Conservation (phyloP, 2,329 filamentous ascomycete species). For the Colletotrichum tofieldiae region DNA sequence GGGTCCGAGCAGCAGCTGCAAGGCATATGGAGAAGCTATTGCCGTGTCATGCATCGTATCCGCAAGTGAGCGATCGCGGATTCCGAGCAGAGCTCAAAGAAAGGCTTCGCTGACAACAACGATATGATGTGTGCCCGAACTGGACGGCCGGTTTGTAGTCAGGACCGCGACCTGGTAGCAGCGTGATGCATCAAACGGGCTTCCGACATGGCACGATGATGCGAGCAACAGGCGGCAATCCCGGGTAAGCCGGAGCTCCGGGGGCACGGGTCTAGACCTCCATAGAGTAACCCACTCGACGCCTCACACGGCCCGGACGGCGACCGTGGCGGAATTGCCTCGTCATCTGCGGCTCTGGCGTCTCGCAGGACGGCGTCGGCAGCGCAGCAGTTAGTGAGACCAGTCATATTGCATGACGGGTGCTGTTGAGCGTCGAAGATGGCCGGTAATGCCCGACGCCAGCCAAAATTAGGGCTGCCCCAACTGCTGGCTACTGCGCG, state of each 20-base stretch:
- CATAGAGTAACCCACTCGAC: background rate
- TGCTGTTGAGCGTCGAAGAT: background rate
- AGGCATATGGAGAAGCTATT: background rate
- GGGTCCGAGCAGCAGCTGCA: constrained; percentile 4
- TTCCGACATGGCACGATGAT: constrained; percentile 1
- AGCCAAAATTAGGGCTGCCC: constrained; percentile 12
- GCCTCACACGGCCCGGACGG: constrained; percentile 31
- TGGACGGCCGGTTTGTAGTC: background rate
- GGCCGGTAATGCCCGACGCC: constrained; percentile 25
- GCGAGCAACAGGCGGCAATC: background rate
- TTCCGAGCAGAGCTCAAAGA: background rate
- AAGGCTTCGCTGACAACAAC: background rate
- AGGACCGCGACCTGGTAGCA: constrained; percentile 10
- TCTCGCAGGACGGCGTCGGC: constrained; percentile 2
- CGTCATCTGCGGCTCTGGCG: constrained; percentile 20
- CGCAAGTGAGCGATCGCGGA: background rate
- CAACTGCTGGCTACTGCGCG: background rate
- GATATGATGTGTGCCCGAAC: background rate
- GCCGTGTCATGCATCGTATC: constrained; percentile 3
- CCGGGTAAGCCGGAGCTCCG: constrained; percentile 28
- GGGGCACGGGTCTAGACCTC: constrained; percentile 17
- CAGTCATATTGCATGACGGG: constrained; percentile 6
- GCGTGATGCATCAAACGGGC: constrained; percentile 7
- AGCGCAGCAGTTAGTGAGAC: background rate
- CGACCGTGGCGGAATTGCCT: constrained; percentile 6